These are phyloP conservation scores for Byssothecium circinans DNA, from an alignment of 2,329 filamentous ascomycete genomes.

Conservation along the genomic window DNA sequence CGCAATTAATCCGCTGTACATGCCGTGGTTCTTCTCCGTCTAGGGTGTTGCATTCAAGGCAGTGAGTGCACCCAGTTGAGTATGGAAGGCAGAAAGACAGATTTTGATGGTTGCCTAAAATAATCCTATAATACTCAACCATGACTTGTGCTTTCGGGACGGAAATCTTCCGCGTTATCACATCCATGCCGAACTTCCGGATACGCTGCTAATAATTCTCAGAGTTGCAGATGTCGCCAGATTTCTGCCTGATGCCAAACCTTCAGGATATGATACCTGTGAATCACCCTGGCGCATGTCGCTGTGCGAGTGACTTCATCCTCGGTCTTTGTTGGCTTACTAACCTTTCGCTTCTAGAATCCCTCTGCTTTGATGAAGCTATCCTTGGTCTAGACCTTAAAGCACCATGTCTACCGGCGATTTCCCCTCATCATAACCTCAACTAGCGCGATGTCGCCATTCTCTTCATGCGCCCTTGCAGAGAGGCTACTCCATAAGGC, in stretches of 20 bases:
- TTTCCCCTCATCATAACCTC: not conserved
- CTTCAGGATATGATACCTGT: no score
- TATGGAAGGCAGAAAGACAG: not conserved
- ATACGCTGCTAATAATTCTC: no score
- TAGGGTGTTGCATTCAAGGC: not conserved
- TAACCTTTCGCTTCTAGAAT: not conserved
- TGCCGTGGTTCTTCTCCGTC: slow-evolving; percentile 8
- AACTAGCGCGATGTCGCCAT: not conserved
- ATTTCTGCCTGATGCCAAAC: no score
- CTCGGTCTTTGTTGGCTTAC: no score
- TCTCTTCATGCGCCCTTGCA: not conserved
- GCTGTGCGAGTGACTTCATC: no score
- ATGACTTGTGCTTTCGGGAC: no score
- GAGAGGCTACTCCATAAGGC: not conserved
- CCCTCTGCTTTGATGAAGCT: not conserved
- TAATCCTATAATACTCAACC: no score
- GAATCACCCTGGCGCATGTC: no score
- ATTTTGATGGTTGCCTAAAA: no score
- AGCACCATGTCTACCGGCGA: not conserved
- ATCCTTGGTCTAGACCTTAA: not conserved
- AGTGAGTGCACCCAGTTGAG: not conserved
- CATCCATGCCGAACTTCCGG: no score
- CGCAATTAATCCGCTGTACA: slow-evolving; percentile 3
- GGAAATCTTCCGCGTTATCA: no score
- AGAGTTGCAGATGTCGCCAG: no score